Conservation (phyloP, 805 yeast genomes). For the Lachancea thermotolerans region DNA sequence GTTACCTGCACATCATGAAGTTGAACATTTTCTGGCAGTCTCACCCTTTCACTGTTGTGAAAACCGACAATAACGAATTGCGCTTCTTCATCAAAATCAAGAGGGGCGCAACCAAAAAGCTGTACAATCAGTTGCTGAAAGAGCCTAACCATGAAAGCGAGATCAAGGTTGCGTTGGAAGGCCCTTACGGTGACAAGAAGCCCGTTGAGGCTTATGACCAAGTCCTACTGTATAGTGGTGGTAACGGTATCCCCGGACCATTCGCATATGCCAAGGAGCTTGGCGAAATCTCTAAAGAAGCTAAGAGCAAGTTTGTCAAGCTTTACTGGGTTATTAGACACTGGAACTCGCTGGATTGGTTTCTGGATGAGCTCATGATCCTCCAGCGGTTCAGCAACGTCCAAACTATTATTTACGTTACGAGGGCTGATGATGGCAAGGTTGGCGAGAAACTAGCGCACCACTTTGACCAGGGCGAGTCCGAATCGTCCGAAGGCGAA, state of each 20-base stretch:
- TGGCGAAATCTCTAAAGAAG: conserved; percentile 4
- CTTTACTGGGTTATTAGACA: conserved; percentile 16
- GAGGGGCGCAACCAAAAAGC: conserved; percentile 44
- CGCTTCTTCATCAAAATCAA: conserved; percentile 41
- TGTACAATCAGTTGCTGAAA: conserved; percentile 28
- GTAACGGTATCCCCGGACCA: conserved; percentile 44
- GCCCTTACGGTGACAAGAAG: conserved; percentile 45
- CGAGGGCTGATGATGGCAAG: conserved; percentile 34
- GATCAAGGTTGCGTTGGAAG: conserved; percentile 43
- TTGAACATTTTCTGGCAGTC: conserved; percentile 47
- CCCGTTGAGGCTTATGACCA: conserved; percentile 36
- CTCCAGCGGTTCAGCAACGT: conserved; percentile 15
- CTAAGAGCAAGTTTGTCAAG: conserved; percentile 8
- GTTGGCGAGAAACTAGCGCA: conserved; percentile 8
- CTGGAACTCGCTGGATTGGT: conserved; percentile 15
- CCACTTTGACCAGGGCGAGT: conserved; percentile 1
- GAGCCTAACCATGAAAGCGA: conserved; percentile 27
- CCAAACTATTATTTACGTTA: conserved; percentile 45
- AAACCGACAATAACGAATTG: conserved; percentile 33
- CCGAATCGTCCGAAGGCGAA: conserved; percentile 6
- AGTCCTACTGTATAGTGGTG: conserved; percentile 41
- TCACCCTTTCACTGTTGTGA: conserved; percentile 57
- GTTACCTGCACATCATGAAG: conserved; percentile 46
- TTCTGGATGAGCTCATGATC: conserved; percentile 12
- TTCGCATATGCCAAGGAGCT: conserved; percentile 14